Evolutionary conservation across 345 rosid species (phyloP).

Genomic region (Gossypium rotundifolium): DNA sequence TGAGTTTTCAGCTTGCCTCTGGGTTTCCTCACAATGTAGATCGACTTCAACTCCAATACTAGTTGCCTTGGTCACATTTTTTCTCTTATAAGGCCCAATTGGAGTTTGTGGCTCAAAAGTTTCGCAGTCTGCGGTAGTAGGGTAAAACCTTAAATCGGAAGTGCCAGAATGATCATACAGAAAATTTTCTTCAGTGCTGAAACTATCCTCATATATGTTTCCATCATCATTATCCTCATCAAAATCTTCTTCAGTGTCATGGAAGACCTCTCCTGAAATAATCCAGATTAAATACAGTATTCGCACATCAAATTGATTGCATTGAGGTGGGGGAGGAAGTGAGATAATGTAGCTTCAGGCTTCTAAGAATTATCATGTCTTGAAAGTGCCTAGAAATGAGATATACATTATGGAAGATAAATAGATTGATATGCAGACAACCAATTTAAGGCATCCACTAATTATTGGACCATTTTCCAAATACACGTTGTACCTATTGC

Average conservation of each 20-base stretch:
- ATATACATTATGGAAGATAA: not conserved
- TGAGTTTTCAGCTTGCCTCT: conserved; percentile 28
- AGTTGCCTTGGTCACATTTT: conserved; percentile 47
- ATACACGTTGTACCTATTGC: not conserved
- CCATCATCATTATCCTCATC: conserved; percentile 39
- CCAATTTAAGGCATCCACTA: not conserved
- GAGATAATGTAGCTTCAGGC: not conserved
- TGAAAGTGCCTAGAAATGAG: not conserved
- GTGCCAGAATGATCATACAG: conserved; percentile 28
- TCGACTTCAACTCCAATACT: conserved; percentile 49
- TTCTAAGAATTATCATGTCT: not conserved
- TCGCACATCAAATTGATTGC: conserved; percentile 9
- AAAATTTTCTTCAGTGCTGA: conserved; percentile 30
- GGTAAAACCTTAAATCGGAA: conserved; percentile 31
- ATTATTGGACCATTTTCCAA: not conserved
- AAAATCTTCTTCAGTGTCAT: conserved; percentile 69
- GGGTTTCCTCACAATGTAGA: conserved; percentile 57
- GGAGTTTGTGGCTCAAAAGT: conserved; percentile 52
- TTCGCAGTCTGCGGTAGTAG: conserved; percentile 21
- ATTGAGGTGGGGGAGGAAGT: not conserved
- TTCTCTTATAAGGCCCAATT: conserved; percentile 71
- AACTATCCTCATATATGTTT: not conserved
- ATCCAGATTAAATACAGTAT: conserved; percentile 1
- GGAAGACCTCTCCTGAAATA: conserved; percentile 65
- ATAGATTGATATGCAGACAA: not conserved